A percentile compares a stretch with the other conserved stretches of the same genome.
Conservation (phyloP, 805 yeast genomes). For the Candida sonorensis region DNA sequence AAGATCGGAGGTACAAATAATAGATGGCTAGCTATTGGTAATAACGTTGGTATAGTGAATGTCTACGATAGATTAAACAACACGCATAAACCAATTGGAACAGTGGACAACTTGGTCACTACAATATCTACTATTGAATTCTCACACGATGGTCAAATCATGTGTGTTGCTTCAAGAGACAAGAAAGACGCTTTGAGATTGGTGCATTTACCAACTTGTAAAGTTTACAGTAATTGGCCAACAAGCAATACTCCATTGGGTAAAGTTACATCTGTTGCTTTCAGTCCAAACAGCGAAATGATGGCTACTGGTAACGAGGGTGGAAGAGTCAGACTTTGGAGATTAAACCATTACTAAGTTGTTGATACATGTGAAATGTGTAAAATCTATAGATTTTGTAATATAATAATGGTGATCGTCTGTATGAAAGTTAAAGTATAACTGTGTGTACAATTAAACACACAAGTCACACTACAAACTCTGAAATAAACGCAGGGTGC, state of each 20-base stretch:
- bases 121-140: slow-evolving; percentile 68
- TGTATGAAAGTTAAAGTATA: not conserved
- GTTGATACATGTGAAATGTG: no score
- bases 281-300: slow-evolving; percentile 78
- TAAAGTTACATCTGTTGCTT: slow-evolving; percentile 74
- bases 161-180: slow-evolving; percentile 79
- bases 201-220: slow-evolving; percentile 81
- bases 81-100: slow-evolving; percentile 44
- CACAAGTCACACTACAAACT: no score
- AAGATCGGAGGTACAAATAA: slow-evolving; percentile 63
- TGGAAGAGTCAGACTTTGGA: slow-evolving; percentile 87
- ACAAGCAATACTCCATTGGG: slow-evolving; percentile 95
- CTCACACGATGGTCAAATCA: slow-evolving; percentile 81
- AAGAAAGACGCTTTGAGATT: slow-evolving; percentile 80
- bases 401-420: not conserved
- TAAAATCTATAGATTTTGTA: no score
- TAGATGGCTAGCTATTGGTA: slow-evolving; percentile 86
- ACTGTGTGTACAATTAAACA: no score
- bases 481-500: no score
- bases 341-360: slow-evolving; percentile 68
- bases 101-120: slow-evolving; percentile 75
- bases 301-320: slow-evolving; percentile 85
- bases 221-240: slow-evolving; percentile 94
- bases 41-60: slow-evolving; percentile 82
- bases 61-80: slow-evolving; percentile 54